A percentile compares a stretch with the other conserved stretches of the same genome.
Conservation (phyloP, 2,329 filamentous ascomycete genomes). For the Colletotrichum costaricense region DNA sequence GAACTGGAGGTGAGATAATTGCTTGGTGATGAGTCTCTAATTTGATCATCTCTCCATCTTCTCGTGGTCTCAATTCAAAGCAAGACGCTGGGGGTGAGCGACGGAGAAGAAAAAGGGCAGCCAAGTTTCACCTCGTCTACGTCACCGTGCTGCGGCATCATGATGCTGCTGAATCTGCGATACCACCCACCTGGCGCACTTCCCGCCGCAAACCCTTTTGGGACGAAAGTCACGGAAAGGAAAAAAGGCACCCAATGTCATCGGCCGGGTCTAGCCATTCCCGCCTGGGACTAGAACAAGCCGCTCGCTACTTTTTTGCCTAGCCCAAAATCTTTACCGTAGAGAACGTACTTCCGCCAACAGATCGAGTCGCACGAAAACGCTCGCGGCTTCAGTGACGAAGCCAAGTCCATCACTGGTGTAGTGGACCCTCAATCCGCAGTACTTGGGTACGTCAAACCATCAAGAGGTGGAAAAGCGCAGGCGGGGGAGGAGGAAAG, state of each 20-base stretch:
- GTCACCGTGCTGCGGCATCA: slow-evolving; percentile 28
- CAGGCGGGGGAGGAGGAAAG: too few species aligned
- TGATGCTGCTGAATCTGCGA: neutral
- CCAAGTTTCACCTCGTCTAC: slow-evolving; percentile 26
- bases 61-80: neutral
- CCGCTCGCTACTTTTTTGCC: too few species aligned
- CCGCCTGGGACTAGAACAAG: neutral
- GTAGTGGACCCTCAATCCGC: too few species aligned
- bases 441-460: too few species aligned
- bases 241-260: neutral
- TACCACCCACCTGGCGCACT: slow-evolving; percentile 16
- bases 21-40: neutral
- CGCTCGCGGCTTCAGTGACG: too few species aligned
- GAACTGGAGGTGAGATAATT: too few species aligned
- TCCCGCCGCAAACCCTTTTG: slow-evolving; percentile 4
- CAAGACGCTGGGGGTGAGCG: neutral
- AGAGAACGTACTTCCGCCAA: too few species aligned
- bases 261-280: neutral
- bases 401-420: too few species aligned
- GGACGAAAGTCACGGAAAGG: neutral
- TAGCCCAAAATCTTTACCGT: too few species aligned
- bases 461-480: too few species aligned
- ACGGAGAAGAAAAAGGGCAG: neutral
- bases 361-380: too few species aligned
- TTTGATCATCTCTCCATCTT: too few species aligned